phyloP scores from a whole-genome alignment of 73 alveolate genomes.

The Blepharisma stoltei region DNA sequence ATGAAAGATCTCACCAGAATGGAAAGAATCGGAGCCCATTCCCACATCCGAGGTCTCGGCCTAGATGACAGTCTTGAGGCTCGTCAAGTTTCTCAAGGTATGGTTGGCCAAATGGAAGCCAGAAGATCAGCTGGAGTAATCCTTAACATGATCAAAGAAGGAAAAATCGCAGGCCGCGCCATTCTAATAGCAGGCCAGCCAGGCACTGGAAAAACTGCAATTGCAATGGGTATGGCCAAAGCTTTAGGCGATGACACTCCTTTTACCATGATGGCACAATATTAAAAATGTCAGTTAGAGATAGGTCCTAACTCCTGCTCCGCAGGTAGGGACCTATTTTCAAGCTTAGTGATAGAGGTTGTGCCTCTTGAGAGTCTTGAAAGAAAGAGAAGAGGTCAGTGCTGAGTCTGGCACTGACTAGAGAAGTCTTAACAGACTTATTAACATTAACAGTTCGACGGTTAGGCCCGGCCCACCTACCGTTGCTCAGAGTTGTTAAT shows the following conservation, averaged over 20 bases:
- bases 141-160: slow-evolving; percentile 80
- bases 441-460: too few species aligned
- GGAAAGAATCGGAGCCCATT: slow-evolving; percentile 97
- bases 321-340: too few species aligned
- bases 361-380: too few species aligned
- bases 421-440: too few species aligned
- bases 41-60: slow-evolving; percentile 97
- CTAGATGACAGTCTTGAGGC: slow-evolving; percentile 96
- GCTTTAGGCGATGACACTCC: slow-evolving; percentile 80
- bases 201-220: slow-evolving; percentile 99
- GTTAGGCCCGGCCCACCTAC: too few species aligned
- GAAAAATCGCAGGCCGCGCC: slow-evolving; percentile 98
- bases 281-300: too few species aligned
- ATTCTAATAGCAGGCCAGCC: slow-evolving; percentile 98
- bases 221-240: slow-evolving; percentile 97
- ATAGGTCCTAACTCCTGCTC: too few species aligned
- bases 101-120: slow-evolving; percentile 98
- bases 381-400: too few species aligned
- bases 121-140: slow-evolving; percentile 94
- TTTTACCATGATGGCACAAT: slow-evolving; percentile 60
- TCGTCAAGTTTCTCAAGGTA: slow-evolving; percentile 91
- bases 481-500: too few species aligned
- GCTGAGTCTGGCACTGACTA: too few species aligned
- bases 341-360: too few species aligned
- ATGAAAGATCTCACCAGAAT: slow-evolving; percentile 84